phyloP scores from a whole-genome alignment of 805 yeast species.

The Yarrowia sp. region DNA sequence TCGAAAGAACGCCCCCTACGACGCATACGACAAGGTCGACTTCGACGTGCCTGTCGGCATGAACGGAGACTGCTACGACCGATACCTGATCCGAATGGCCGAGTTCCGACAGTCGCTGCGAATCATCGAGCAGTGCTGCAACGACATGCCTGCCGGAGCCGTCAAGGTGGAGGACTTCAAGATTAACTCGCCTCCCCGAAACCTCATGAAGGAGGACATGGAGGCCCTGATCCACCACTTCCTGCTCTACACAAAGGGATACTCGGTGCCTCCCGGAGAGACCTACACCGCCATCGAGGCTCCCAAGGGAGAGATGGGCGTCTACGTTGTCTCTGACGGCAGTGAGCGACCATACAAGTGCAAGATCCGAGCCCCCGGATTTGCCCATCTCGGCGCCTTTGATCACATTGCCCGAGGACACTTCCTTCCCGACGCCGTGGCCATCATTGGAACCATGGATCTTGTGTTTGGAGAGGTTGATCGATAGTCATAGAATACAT shows the following conservation, averaged over 20 bases:
- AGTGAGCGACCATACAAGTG: slow-evolving; percentile 88
- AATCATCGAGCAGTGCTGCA: slow-evolving; percentile 84
- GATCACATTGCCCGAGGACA: slow-evolving; percentile 85
- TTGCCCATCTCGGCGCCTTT: slow-evolving; percentile 84
- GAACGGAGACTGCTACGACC: slow-evolving; percentile 88
- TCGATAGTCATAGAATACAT: slow-evolving; percentile 48
- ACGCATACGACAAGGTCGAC: slow-evolving; percentile 81
- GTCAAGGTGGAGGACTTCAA: slow-evolving; percentile 88
- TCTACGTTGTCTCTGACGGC: slow-evolving; percentile 83
- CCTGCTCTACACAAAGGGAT: slow-evolving; percentile 82
- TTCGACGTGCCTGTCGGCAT: slow-evolving; percentile 83
- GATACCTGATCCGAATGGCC: slow-evolving; percentile 83
- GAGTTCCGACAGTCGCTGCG: slow-evolving; percentile 89
- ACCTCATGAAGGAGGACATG: slow-evolving; percentile 86
- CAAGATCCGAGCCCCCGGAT: slow-evolving; percentile 92
- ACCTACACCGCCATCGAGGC: slow-evolving; percentile 90
- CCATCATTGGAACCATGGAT: slow-evolving; percentile 93
- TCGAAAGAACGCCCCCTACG: slow-evolving; percentile 84
- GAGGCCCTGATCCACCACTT: slow-evolving; percentile 89
- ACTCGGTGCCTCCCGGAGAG: slow-evolving; percentile 85
- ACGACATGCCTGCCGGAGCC: slow-evolving; percentile 90
- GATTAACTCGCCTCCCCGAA: slow-evolving; percentile 76
- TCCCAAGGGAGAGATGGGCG: slow-evolving; percentile 95
- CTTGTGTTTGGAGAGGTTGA: slow-evolving; percentile 93
- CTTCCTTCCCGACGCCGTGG: slow-evolving; percentile 86